Base-by-base conservation (phyloP, 2,329 filamentous ascomycete species). In the Biscogniauxia marginata region DNA sequence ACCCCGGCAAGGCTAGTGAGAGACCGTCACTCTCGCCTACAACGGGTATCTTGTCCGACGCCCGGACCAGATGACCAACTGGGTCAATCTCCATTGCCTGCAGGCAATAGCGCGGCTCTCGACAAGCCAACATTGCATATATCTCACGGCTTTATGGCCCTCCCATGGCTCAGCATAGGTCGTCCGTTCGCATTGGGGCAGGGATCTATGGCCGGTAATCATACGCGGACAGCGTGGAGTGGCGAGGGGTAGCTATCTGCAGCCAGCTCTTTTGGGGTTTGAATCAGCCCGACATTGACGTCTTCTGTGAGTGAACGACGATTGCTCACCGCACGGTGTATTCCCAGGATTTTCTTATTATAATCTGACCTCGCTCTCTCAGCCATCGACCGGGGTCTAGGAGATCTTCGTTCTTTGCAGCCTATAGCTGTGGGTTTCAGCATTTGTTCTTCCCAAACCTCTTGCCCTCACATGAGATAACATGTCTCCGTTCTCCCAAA, bases 171-270 rank as follows among this genome's bases (percentile, higher is more conserved):
- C 30, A 39, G 30, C 30, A 39, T 16, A 39, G 30, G 30, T 59
- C 57, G 61, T 59, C 61, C 55, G 59, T 57, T 61, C 59, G 59
- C 54, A 60, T 54, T 58, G 51, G 53, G 54, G 57, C 59, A 63
- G 58, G 59, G 61, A 55, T 59, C 52, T 53, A 50, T 60, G 48
- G 55, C 62, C 59, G 57, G 60, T 62, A 64, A 60, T 60, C 62
- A 64, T 61, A 61, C 60, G 60, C 56, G 58, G 62, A 59, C 56
- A 56, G 61, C 60, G 62, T 61, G 60, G 60, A 64, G 60, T 61
- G 53, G 60, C 61, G 61, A 63, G 61, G 61, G 61, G 61, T 63
- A 62, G 61, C 54, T 20, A 62, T 62, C 62, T 64, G 62, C 62
- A 64, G 53, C 54, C 56, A 62, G 56, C 62, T 58, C 58, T 51